phyloP scores from a whole-genome alignment of 495 filamentous ascomycete genomes.

The Emericellopsis terricola region DNA sequence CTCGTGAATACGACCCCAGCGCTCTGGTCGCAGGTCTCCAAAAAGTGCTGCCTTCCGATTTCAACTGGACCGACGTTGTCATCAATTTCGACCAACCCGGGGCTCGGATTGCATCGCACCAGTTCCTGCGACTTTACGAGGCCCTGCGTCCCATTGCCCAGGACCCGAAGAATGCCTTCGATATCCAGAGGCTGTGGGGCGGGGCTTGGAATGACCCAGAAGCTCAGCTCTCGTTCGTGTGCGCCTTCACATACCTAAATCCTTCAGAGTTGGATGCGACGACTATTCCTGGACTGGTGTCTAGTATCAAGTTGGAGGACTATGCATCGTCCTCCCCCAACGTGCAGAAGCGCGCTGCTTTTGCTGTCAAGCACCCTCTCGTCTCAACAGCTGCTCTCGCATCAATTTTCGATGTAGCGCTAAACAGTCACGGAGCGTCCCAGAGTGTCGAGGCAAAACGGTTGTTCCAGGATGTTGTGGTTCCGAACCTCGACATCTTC shows the following conservation, averaged over 20 bases:
- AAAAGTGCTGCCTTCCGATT: constrained; percentile 28
- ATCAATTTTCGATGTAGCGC: constrained; percentile 60
- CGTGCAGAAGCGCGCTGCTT: constrained; percentile 49
- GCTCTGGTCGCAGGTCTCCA: constrained; percentile 44
- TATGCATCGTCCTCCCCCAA: constrained; percentile 54
- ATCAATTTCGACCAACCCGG: constrained; percentile 67
- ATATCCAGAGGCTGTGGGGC: constrained; percentile 80
- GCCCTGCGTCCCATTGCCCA: constrained; percentile 52
- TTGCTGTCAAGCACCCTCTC: constrained; percentile 67
- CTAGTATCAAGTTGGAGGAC: constrained; percentile 57
- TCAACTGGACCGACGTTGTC: constrained; percentile 72
- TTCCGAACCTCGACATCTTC: constrained; percentile 55
- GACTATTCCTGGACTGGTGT: constrained; percentile 61
- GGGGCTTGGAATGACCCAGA: constrained; percentile 72
- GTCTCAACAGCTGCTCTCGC: constrained; percentile 75
- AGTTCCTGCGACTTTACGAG: constrained; percentile 65
- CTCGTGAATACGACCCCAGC: constrained; percentile 53
- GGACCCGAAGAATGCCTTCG: constrained; percentile 31
- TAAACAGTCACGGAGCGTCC: constrained; percentile 46
- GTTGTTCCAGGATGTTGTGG: constrained; percentile 47
- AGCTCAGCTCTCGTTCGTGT: constrained; percentile 79
- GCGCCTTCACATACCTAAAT: constrained; percentile 52
- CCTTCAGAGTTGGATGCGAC: constrained; percentile 63
- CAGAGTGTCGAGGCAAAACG: constrained; percentile 47
- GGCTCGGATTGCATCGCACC: constrained; percentile 52